Base-by-base conservation (phyloP, 495 filamentous ascomycete genomes). In the Xylaria acuta region DNA sequence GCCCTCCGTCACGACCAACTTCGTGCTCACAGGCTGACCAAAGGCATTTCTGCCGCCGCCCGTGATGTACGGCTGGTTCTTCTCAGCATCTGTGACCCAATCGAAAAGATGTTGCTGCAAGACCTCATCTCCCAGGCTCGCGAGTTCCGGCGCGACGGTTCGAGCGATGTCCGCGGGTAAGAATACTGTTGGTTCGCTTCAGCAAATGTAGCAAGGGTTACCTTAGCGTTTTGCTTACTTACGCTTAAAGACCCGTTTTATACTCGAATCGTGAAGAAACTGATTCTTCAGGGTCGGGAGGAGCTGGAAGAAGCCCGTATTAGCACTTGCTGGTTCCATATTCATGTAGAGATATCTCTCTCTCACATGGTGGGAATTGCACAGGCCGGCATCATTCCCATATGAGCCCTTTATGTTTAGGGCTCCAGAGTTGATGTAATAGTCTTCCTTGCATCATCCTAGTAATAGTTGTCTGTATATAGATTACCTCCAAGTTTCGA, bases 1-100 rank as follows among this genome's bases (percentile, higher is more conserved):
- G 9, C 89, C 89, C 69, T 88, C 86, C 47, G 80, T 82, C 11
- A 86, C 86, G 41, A 88, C 80, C 11, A 91, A 80, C 47, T 82
- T 83, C 20, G 70, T 59, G 58, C 82, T 82, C 6, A 72, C 80
- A 36, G 80, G 83, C 70, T 79, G 80, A 43, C 86, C 88, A 77
- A 88, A 90, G 34, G 84, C 82, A 74, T 86, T 80, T 7, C 83
- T 75, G 49, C 83, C 84, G 62, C 73, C 78, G 49, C 85, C 83
- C 60, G 80, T 79, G 53, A 92, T 74, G 51, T 85, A 85, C 1
- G 90, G 90, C 14, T 82, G 81, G 77, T 90, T 87, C 36, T 71
- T 76, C 79, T 92, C 90, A 45, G 90, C 87, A 77, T 91, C 88
- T 11, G 85, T 83, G 27, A 90, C 75, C 80, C 80, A 86, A 74